phyloP scores from a whole-genome alignment of 805 yeast genomes.

The Myxozyma geophila region DNA sequence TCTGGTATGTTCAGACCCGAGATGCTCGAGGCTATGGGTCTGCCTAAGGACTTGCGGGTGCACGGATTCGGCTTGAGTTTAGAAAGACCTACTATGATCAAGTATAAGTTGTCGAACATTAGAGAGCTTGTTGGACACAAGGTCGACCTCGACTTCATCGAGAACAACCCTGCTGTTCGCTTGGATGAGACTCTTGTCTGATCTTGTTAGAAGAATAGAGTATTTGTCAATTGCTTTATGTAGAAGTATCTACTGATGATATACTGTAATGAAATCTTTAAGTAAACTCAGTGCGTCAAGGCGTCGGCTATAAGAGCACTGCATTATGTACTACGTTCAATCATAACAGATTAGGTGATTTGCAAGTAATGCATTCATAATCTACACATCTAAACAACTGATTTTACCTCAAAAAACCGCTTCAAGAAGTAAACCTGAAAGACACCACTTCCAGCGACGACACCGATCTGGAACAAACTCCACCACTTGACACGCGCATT shows the following conservation, averaged over 20 bases:
- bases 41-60: constrained; percentile 91
- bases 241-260: neutral
- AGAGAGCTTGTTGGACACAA: constrained; percentile 97
- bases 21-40: constrained; percentile 98
- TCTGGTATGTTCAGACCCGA: constrained; percentile 99
- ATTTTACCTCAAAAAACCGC: constrained; percentile 93
- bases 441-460: constrained; percentile 82
- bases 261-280: neutral
- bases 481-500: constrained; percentile 97
- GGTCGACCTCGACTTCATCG: constrained; percentile 91
- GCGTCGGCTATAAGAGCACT: neutral
- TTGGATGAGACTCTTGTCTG: constrained; percentile 67
- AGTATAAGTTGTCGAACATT: constrained; percentile 92
- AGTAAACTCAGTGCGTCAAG: neutral
- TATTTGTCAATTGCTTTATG: neutral
- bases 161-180: constrained; percentile 96
- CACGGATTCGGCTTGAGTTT: constrained; percentile 96
- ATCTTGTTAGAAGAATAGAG: neutral
- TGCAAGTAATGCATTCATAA: neutral
- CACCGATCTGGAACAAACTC: constrained; percentile 88
- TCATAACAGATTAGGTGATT: neutral
- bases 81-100: constrained; percentile 99
- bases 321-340: neutral
- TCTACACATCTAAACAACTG: constrained; percentile 62
- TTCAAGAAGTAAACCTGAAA: constrained; percentile 94